Evolutionary conservation across 2,329 filamentous ascomycete species (phyloP).

Genomic region (Phaeosphaeriaceae sp.): DNA sequence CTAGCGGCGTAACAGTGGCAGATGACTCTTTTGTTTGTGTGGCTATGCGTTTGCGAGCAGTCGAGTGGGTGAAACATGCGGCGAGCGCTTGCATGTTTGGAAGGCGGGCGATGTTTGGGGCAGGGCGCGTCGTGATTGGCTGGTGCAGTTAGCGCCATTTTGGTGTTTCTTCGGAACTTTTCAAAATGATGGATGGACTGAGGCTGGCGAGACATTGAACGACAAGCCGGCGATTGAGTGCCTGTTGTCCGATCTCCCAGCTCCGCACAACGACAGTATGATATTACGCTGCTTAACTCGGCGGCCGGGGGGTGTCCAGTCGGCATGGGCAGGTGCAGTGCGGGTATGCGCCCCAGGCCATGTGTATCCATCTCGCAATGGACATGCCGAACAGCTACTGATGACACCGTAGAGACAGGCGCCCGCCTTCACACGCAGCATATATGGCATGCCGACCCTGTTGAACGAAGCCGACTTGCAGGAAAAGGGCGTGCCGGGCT

Average conservation of each 20-base stretch:
- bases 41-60: slow-evolving; percentile 33
- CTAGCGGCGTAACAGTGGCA: slow-evolving; percentile 35
- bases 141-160: slow-evolving; percentile 24
- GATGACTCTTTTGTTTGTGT: slow-evolving; percentile 35
- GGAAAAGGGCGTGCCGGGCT: slow-evolving; percentile 67
- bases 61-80: slow-evolving; percentile 38
- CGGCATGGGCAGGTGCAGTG: slow-evolving; percentile 27
- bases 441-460: slow-evolving; percentile 59
- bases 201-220: slow-evolving; percentile 15
- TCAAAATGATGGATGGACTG: not conserved
- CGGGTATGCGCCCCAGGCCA: slow-evolving; percentile 23
- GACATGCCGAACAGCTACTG: slow-evolving; percentile 23
- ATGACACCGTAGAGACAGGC: slow-evolving; percentile 34
- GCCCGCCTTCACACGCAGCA: slow-evolving; percentile 26
- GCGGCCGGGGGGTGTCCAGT: slow-evolving; percentile 35
- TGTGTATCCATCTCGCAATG: slow-evolving; percentile 7
- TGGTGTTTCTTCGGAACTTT: slow-evolving; percentile 3
- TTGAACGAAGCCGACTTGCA: slow-evolving; percentile 54
- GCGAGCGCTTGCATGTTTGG: slow-evolving; percentile 40
- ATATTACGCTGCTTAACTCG: slow-evolving; percentile 43
- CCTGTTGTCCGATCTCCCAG: no score
- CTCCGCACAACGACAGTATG: slow-evolving; percentile 30
- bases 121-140: slow-evolving; percentile 41
- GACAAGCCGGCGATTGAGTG: slow-evolving; percentile 12
- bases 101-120: slow-evolving; percentile 14